These are phyloP conservation scores for Pascua sp. DNA, from an alignment of 1,284 basidiomycete species.

Conservation along the genomic window DNA sequence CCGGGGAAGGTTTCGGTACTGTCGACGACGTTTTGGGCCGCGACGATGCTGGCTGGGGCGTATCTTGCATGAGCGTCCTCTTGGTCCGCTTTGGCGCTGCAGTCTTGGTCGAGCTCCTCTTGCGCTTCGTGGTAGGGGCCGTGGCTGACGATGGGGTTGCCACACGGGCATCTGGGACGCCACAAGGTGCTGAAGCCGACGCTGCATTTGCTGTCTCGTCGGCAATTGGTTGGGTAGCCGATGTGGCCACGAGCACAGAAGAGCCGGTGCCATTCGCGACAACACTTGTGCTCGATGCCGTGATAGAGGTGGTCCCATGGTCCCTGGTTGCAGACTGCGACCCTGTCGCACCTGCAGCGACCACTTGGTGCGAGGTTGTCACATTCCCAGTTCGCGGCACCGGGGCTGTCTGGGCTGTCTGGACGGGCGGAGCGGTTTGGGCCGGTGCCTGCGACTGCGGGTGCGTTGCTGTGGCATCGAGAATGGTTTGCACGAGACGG, in stretches of 20 bases:
- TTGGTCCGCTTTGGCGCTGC: neutral
- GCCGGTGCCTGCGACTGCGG: neutral
- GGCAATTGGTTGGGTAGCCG: neutral
- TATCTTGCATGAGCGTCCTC: neutral
- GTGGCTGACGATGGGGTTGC: neutral
- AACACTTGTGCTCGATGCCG: no score
- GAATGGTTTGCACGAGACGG: conserved; percentile 23
- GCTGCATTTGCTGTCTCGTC: neutral
- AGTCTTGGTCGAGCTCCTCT: neutral
- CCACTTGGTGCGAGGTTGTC: no score
- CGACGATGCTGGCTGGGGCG: no score
- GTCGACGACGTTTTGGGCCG: no score
- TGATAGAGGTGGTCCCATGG: neutral
- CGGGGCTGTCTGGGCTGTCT: no score
- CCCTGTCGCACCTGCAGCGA: no score
- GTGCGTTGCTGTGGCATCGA: neutral
- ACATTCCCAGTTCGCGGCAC: no score
- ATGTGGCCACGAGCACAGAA: neutral
- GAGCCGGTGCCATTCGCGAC: no score
- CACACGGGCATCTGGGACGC: no score
- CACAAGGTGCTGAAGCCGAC: neutral
- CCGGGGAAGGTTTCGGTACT: no score
- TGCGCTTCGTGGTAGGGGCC: neutral
- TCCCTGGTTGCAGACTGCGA: neutral
- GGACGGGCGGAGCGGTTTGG: no score